These are phyloP conservation scores for Amylostereum areolatum DNA, from an alignment of 1,284 basidiomycete species.

Conservation along the genomic window DNA sequence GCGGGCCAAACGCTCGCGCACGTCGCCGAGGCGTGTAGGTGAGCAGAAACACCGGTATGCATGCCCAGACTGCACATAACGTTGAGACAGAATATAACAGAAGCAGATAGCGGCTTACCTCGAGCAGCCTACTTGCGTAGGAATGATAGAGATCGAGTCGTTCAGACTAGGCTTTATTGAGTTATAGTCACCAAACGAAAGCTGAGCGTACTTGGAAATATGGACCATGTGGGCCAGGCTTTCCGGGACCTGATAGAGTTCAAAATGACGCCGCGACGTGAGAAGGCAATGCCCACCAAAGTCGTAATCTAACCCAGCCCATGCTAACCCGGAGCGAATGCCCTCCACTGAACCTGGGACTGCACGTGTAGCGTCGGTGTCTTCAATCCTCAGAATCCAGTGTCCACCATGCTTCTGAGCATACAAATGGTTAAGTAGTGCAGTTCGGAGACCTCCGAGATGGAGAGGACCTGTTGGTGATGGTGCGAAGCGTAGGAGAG, in stretches of 20 bases:
- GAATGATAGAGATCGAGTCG: slow-evolving; percentile 78
- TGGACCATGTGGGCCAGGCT: slow-evolving; percentile 65
- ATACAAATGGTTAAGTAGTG: slow-evolving; percentile 88
- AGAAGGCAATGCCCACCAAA: slow-evolving; percentile 52
- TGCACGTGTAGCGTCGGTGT: slow-evolving; percentile 85
- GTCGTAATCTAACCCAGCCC: slow-evolving; percentile 93
- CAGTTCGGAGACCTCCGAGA: slow-evolving; percentile 94
- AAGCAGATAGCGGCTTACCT: slow-evolving; percentile 38
- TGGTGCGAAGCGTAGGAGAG: slow-evolving; percentile 85
- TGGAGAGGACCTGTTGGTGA: slow-evolving; percentile 95
- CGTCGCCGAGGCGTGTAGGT: slow-evolving; percentile 57
- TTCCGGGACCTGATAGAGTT: slow-evolving; percentile 60
- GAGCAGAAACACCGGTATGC: slow-evolving; percentile 97
- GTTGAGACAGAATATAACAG: background rate
- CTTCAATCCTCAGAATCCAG: slow-evolving; percentile 92
- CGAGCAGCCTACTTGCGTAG: slow-evolving; percentile 71
- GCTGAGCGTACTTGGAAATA: slow-evolving; percentile 66
- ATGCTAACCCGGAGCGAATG: slow-evolving; percentile 72
- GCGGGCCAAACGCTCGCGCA: slow-evolving; percentile 63
- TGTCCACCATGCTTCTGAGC: slow-evolving; percentile 78
- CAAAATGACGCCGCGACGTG: background rate
- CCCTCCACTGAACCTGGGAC: slow-evolving; percentile 84
- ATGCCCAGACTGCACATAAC: slow-evolving; percentile 57
- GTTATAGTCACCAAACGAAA: background rate
- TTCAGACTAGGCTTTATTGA: slow-evolving; percentile 59